Evolutionary conservation across 1,284 basidiomycete species (phyloP).

Genomic region (Anthracocystis panici-leucophaei): DNA sequence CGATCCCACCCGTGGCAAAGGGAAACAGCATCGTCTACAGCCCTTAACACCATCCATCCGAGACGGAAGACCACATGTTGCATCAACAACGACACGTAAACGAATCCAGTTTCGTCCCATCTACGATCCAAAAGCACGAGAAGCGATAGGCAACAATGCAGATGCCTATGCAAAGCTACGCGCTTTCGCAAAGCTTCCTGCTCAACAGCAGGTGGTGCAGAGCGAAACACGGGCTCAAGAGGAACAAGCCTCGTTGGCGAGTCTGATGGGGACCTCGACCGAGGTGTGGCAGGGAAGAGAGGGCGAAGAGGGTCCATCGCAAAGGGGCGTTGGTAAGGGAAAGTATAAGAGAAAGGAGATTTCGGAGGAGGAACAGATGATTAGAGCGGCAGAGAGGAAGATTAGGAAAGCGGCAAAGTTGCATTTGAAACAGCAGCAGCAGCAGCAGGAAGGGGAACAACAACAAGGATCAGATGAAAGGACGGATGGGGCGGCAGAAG

Average conservation of each 20-base stretch:
- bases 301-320: not conserved
- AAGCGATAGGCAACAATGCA: not conserved
- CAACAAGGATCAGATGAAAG: not conserved
- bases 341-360: constrained; percentile 30
- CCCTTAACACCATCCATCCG: constrained; percentile 13
- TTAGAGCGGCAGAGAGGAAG: constrained; percentile 27
- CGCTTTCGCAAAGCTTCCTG: constrained; percentile 1
- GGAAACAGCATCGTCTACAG: constrained; percentile 21
- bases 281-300: no score
- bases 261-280: not conserved
- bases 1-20: constrained; percentile 22
- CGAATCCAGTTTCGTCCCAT: constrained; percentile 33
- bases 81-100: constrained; percentile 15
- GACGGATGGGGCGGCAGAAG: no score
- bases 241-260: not conserved
- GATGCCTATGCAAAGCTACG: constrained; percentile 5
- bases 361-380: constrained; percentile 19
- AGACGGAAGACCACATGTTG: not conserved
- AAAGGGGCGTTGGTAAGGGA: constrained; percentile 4
- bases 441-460: not conserved
- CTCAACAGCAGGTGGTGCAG: not conserved
- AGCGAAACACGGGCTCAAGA: not conserved
- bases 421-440: constrained; percentile 7
- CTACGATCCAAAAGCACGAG: constrained; percentile 33
- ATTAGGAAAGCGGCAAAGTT: constrained; percentile 26